Conservation (phyloP, 352 stramenopile genomes). For the Globisporangium uncinulatum region DNA sequence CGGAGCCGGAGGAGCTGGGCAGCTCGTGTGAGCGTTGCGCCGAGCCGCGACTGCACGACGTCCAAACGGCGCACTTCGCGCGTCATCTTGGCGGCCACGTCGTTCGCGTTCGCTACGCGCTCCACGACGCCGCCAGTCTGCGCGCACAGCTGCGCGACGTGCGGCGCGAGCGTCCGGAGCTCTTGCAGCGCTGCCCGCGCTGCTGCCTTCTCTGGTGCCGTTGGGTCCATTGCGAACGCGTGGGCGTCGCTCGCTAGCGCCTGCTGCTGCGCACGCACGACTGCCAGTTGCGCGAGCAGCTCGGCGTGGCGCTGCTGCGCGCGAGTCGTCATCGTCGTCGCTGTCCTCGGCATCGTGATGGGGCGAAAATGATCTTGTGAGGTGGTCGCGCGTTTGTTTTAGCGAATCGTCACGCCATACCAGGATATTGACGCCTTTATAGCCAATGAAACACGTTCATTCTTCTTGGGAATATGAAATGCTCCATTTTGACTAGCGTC, state of each 20-base stretch:
- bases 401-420: no score
- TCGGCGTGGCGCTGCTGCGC: slow-evolving; percentile 43
- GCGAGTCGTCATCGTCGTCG: slow-evolving; percentile 4
- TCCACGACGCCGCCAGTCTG: slow-evolving; percentile 80
- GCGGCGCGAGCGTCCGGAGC: slow-evolving; percentile 50
- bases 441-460: no score
- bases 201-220: slow-evolving; percentile 45
- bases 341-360: neutral
- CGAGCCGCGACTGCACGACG: slow-evolving; percentile 74
- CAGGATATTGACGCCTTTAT: no score
- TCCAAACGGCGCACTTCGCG: slow-evolving; percentile 76
- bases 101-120: slow-evolving; percentile 81
- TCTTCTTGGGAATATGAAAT: no score
- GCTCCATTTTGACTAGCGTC: no score
- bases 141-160: slow-evolving; percentile 62
- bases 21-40: slow-evolving; percentile 50
- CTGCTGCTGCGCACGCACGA: slow-evolving; percentile 40
- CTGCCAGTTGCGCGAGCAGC: slow-evolving; percentile 49
- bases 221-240: slow-evolving; percentile 32
- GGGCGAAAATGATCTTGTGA: no score
- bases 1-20: slow-evolving; percentile 71
- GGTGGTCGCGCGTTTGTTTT: no score
- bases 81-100: slow-evolving; percentile 89
- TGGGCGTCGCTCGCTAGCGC: slow-evolving; percentile 23
- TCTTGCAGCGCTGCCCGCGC: slow-evolving; percentile 43